A percentile compares a stretch with the other conserved stretches of the same genome.
phyloP scores from a whole-genome alignment of 768 basidiomycete species.

The Boletus edulis region DNA sequence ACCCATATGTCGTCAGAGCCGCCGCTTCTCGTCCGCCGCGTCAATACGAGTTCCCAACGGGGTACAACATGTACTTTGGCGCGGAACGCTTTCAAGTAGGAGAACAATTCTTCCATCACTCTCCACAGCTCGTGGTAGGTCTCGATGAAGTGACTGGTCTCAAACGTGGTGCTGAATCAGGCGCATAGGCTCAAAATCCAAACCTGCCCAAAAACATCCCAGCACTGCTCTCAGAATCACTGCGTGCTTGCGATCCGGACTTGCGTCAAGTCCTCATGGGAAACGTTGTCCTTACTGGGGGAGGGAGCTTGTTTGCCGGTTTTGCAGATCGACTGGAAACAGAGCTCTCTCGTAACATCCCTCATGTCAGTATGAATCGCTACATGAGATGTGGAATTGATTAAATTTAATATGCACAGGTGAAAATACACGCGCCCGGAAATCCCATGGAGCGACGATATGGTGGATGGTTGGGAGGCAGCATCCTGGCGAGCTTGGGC shows the following conservation, averaged over 20 bases:
- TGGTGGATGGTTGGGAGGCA: constrained; percentile 94
- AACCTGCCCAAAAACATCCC: constrained; percentile 75
- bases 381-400: not conserved
- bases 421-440: constrained; percentile 91
- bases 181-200: constrained; percentile 48
- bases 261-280: constrained; percentile 85
- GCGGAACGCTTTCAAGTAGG: constrained; percentile 79
- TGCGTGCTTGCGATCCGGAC: constrained; percentile 88
- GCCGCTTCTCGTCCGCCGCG: constrained; percentile 55
- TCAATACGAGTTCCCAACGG: constrained; percentile 95
- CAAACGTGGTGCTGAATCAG: constrained; percentile 6
- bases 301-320: constrained; percentile 83
- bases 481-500: constrained; percentile 90
- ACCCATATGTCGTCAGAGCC: constrained; percentile 38
- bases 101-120: constrained; percentile 86
- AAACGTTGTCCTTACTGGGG: constrained; percentile 96
- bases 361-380: constrained; percentile 57
- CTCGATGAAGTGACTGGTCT: not conserved
- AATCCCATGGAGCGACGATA: constrained; percentile 88
- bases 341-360: constrained; percentile 74
- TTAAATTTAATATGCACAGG: constrained; percentile 42
- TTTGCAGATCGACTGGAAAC: constrained; percentile 77
- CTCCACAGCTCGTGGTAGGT: constrained; percentile 50
- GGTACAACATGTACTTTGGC: constrained; percentile 83
- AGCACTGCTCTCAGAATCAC: constrained; percentile 69